These are phyloP conservation scores for Pestalotiopsis fici DNA, from an alignment of 2,329 filamentous ascomycete genomes.

Conservation along the genomic window DNA sequence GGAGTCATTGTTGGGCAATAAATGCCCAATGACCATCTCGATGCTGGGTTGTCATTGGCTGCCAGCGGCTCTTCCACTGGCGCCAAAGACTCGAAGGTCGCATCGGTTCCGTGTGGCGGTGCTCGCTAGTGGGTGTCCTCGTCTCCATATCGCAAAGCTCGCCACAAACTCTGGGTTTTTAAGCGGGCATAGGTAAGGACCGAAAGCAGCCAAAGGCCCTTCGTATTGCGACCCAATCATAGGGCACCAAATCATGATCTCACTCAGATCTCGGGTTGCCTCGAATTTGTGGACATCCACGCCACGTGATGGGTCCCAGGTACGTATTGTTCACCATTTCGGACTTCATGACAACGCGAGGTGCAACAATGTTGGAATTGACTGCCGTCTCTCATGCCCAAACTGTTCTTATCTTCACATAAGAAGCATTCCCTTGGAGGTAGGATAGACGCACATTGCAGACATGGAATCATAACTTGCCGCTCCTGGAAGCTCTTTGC, in stretches of 20 bases:
- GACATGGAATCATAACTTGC: too few species aligned
- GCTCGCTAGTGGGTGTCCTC: neutral
- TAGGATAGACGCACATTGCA: too few species aligned
- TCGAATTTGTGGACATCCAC: neutral
- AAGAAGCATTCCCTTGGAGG: too few species aligned
- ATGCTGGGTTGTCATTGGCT: neutral
- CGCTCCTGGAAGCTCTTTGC: too few species aligned
- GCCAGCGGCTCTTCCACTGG: neutral
- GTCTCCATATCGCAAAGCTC: neutral
- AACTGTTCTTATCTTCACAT: too few species aligned
- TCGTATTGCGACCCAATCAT: neutral
- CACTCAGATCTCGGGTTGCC: neutral
- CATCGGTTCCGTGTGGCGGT: slow-evolving; percentile 7
- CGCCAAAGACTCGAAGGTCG: neutral
- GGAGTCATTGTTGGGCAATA: neutral
- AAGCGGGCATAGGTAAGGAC: too few species aligned
- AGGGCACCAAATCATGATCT: neutral
- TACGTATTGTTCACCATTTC: neutral
- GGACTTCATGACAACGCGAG: neutral
- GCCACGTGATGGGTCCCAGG: neutral
- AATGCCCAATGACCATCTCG: neutral
- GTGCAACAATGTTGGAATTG: neutral
- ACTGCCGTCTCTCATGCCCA: neutral
- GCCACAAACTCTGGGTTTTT: too few species aligned
- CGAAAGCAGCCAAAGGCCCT: too few species aligned